These are phyloP conservation scores for Candida ponderosae DNA, from an alignment of 805 yeast species.

Conservation along the genomic window DNA sequence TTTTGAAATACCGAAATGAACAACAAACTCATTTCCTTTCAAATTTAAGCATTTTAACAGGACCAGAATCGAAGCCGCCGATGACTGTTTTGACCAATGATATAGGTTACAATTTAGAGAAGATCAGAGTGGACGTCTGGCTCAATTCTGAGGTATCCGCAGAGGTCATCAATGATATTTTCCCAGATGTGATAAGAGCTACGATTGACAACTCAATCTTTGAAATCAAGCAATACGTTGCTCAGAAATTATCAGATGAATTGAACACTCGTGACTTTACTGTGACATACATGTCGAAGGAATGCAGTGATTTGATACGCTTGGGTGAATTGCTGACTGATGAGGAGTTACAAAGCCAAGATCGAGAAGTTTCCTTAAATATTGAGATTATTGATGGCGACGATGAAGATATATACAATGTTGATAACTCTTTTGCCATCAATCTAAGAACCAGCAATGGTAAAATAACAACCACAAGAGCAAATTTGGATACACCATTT, in stretches of 20 bases:
- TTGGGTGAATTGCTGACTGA: slow-evolving; percentile 8
- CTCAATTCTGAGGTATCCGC: no score
- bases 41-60: no score
- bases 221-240: slow-evolving; percentile 16
- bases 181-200: slow-evolving; percentile 7
- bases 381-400: no score
- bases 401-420: slow-evolving; percentile 5
- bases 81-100: background rate
- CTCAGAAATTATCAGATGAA: slow-evolving; percentile 8
- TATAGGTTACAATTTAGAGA: background rate
- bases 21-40: no score
- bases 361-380: no score
- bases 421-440: slow-evolving; percentile 7
- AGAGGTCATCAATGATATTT: no score
- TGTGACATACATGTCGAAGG: slow-evolving; percentile 6
- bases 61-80: background rate
- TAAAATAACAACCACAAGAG: slow-evolving; percentile 6
- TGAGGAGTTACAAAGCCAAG: slow-evolving; percentile 5
- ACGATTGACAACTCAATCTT: slow-evolving; percentile 18
- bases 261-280: slow-evolving; percentile 12
- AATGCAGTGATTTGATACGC: slow-evolving; percentile 9
- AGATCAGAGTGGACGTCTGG: no score
- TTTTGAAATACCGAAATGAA: no score
- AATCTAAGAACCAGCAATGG: slow-evolving; percentile 14
- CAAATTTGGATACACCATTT: slow-evolving; percentile 4